Conservation (phyloP, 345 rosid genomes). For the Eucalyptus brandiana region DNA sequence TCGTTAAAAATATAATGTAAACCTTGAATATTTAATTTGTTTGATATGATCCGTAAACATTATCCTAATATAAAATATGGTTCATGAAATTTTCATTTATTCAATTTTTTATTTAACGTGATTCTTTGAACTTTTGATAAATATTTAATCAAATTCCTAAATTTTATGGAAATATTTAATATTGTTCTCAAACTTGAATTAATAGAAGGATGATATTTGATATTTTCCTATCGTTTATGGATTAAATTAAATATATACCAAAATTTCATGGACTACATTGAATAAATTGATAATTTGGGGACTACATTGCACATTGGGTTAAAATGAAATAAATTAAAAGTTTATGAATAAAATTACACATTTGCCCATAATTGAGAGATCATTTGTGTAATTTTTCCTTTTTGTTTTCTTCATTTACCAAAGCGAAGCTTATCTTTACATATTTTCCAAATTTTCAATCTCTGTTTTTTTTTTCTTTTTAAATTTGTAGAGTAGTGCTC, state of each 20-base stretch:
- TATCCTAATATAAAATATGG: accelerated
- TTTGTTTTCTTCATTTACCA: not conserved
- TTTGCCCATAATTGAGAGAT: too few relatives aligned
- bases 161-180: not conserved
- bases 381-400: not conserved
- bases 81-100: accelerated
- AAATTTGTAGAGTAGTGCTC: not conserved
- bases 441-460: not conserved
- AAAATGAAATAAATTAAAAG: too few relatives aligned
- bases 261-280: accelerated
- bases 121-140: not conserved
- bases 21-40: accelerated
- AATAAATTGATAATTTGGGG: too few relatives aligned
- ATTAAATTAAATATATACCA: not conserved
- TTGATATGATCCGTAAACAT: accelerated
- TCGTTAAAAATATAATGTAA: not conserved
- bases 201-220: accelerated
- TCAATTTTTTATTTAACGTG: not conserved
- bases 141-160: not conserved
- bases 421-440: not conserved
- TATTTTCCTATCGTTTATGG: not conserved
- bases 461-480: accelerated
- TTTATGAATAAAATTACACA: too few relatives aligned
- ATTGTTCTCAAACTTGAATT: too few relatives aligned
- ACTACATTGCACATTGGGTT: too few relatives aligned